A percentile compares a stretch with the other conserved stretches of the same genome.
These are phyloP conservation scores for Trypanosoma brucei DNA, from an alignment of 208 protist species.

Conservation along the genomic window DNA sequence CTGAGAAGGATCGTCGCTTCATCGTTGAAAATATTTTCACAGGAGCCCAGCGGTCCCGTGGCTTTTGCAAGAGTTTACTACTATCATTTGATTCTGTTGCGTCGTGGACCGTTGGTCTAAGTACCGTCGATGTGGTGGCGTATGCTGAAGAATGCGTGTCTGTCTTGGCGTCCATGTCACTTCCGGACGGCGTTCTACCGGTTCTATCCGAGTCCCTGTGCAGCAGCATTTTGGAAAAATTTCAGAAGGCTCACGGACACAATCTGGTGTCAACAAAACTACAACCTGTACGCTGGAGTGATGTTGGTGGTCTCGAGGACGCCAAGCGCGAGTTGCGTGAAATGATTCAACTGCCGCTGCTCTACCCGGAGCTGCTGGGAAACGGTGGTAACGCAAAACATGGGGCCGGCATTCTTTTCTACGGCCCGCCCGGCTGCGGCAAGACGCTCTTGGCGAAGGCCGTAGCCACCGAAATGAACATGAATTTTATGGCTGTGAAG, in stretches of 20 bases:
- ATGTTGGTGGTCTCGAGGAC: constrained; percentile 89
- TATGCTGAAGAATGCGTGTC: constrained; percentile 46
- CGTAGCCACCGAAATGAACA: constrained; percentile 90
- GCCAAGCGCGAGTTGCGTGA: constrained; percentile 83
- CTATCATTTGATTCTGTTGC: constrained; percentile 50
- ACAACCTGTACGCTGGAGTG: constrained; percentile 83
- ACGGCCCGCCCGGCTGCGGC: constrained; percentile 91
- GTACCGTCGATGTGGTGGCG: constrained; percentile 54
- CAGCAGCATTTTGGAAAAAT: constrained; percentile 49
- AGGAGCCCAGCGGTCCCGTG: constrained; percentile 22
- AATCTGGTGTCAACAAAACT: constrained; percentile 82
- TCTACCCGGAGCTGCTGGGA: constrained; percentile 79
- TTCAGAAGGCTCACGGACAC: constrained; percentile 71
- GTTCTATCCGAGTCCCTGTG: constrained; percentile 65
- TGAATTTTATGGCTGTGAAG: constrained; percentile 94
- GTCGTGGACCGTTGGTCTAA: constrained; percentile 70
- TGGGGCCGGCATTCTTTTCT: constrained; percentile 87
- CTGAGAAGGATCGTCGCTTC: constrained; percentile 43
- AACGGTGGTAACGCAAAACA: constrained; percentile 48
- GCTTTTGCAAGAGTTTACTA: constrained; percentile 37
- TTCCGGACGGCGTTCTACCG: constrained; percentile 18
- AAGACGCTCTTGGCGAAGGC: constrained; percentile 94
- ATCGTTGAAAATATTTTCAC: constrained; percentile 28
- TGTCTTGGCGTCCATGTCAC: constrained; percentile 12
- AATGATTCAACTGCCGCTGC: constrained; percentile 78